phyloP scores from a whole-genome alignment of 148 eudicot genomes.

The Chenopodium album region DNA sequence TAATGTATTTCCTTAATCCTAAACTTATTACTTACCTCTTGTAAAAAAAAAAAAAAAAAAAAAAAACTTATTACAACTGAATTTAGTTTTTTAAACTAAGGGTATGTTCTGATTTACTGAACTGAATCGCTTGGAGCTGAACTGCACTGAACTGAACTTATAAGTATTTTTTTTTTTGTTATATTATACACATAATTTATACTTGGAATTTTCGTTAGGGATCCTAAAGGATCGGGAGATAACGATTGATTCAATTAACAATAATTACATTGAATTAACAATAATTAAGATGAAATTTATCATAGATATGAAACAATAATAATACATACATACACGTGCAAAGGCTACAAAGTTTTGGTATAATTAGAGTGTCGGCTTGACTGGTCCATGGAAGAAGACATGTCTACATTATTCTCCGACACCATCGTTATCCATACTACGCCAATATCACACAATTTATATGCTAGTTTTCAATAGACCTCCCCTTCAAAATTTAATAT shows the following conservation, averaged over 20 bases:
- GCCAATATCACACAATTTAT: background rate
- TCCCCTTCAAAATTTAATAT: background rate
- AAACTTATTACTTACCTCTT: no score
- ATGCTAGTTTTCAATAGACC: background rate
- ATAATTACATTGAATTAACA: background rate
- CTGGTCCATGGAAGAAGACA: conserved; percentile 31
- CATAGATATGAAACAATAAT: conserved; percentile 19
- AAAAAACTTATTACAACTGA: no score
- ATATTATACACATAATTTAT: background rate
- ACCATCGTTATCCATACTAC: conserved; percentile 14
- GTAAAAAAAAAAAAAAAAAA: no score
- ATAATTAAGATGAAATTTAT: background rate
- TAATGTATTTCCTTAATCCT: no score
- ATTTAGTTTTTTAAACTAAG: no score
- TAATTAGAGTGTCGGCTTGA: conserved; percentile 51
- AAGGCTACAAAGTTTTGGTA: conserved; percentile 29
- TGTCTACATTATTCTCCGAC: conserved; percentile 46
- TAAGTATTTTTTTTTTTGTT: no score
- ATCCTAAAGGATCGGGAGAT: background rate
- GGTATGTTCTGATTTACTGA: no score
- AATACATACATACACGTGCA: conserved; percentile 46
- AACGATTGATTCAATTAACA: background rate
- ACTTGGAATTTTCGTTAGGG: no score
- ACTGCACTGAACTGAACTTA: no score
- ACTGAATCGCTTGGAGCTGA: no score